Evolutionary conservation across 257 asterid species (phyloP), one percentile per base, ranked within the genome.

Genomic region (Euphrasia confusa): DNA sequence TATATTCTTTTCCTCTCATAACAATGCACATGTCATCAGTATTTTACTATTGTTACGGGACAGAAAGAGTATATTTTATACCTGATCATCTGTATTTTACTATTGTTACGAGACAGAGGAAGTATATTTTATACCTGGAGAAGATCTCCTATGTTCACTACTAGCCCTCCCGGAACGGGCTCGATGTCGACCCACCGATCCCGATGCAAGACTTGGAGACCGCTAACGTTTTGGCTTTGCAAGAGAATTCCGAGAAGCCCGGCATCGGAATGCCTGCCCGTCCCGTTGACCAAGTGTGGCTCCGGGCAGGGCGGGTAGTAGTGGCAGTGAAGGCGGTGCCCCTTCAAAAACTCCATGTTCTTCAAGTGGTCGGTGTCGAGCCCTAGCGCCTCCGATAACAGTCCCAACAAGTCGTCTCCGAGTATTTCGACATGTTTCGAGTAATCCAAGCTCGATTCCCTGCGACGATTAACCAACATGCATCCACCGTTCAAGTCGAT

Each of bases 311-410:
- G 6, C 0, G 74, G 78, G 48, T 73, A 73, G 62, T 73, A 73
- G 47, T 73, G 74, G 24, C 74, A 12, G 17, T 30, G 35, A 9
- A 73, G 48, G 2, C 58, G 54, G 30, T 58, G 78, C 48, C 71
- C 67, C 56, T 30, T 11, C 1, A 68, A 52, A n/a, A 74, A 73
- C 27, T 68, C 74, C 71, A 73, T 73, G 28, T 45, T 50, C 50
- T 35, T 32, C 17, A 73, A 69, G 68, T 58, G 71, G 30, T 73
- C 70, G 21, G 64, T 53, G 54, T 64, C 30, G 54, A 64, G 61
- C 3, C 61, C 69, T 2, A 64, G 69, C 3, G 28, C 69, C 54
- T 64, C 69, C 1, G 69, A 64, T 26, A 64, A 37, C 24, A 64
- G 24, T 2, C 61, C 69, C 1, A 64, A 4, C 40, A 64, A 50